Percentiles rank a stretch among this genome's conserved stretches.
phyloP scores from a whole-genome alignment of 2,329 filamentous ascomycete genomes.

The Aspergillus sp. region DNA sequence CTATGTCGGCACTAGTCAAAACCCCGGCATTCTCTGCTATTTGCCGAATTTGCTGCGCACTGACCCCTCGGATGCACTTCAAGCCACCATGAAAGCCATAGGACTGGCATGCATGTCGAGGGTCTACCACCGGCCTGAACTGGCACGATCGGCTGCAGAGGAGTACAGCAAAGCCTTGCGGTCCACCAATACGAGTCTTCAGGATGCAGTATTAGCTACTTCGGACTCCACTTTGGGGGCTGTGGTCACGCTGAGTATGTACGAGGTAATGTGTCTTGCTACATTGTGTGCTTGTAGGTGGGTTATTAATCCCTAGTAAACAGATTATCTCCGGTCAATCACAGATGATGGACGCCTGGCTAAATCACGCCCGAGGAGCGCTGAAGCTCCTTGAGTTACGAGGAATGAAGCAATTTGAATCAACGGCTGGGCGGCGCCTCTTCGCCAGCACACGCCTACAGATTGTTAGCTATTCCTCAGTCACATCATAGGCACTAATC shows the following conservation, averaged over 20 bases:
- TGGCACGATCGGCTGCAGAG: conserved; percentile 5
- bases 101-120: conserved; percentile 19
- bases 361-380: conserved; percentile 18
- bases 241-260: conserved; percentile 19
- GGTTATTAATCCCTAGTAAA: no score
- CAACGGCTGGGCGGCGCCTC: conserved; percentile 5
- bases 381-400: conserved; percentile 19
- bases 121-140: background rate
- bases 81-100: conserved; percentile 15
- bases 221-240: conserved; percentile 21
- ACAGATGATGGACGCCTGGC: conserved; percentile 13
- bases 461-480: conserved; percentile 2
- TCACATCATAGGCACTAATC: background rate
- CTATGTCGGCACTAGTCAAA: conserved; percentile 13
- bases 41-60: conserved; percentile 7
- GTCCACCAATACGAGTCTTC: conserved; percentile 16
- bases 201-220: conserved; percentile 8
- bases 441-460: conserved; percentile 15
- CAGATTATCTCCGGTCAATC: no score
- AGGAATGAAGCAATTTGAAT: conserved; percentile 15
- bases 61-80: conserved; percentile 13
- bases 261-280: conserved; percentile 15
- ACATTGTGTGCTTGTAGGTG: no score
- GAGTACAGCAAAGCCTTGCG: conserved; percentile 17
- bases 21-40: conserved; percentile 15